Evolutionary conservation across 2,329 filamentous ascomycete genomes (phyloP), one percentile per base, ranked within the genome.

Genomic region (Nigrospora sphaerica): DNA sequence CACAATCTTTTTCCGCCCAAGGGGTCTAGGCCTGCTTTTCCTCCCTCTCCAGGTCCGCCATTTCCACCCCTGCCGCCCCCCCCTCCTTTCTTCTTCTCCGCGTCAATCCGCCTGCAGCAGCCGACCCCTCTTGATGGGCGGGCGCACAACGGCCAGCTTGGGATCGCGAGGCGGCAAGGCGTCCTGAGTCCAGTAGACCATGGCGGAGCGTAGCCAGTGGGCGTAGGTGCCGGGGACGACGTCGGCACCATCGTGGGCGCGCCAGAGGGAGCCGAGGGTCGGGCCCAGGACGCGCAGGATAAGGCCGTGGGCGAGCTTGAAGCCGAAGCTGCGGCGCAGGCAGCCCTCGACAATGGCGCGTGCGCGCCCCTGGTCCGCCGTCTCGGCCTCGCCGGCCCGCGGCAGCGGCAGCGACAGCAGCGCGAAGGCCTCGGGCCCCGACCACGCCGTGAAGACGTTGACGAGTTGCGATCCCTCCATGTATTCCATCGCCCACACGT

Each of bases 271-370:
- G 1, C 75, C 74, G 12, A 81, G 58, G 1, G 77, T 80, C 16
- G 69, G 62, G 1, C 71, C 70, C 23, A 70, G 59, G 0, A 79
- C 68, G 33, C 68, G 64, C 10, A 78, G 40, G 19, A 78, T 78
- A 19, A 79, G 53, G 0, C 76, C 76, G 51, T 78, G 75, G 1
- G 74, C 74, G 9, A 81, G 58, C 59, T 80, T 80, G 57, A 80
- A 74, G 1, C 69, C 71, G 56, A 76, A 80, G 50, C 74, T 77
- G 48, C 58, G 64, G 13, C 52, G 56, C n/a, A 80, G 57, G 48
- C 72, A 74, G 1, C 54, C 65, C 56, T 79, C 72, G 1, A 81
- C 74, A 43, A 80, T 73, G 49, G 69, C 61, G 32, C 73, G 64
- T 0, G 77, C 77, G 37, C 64, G 52, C 18, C 52, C 62, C 57